phyloP scores from a whole-genome alignment of 2,329 filamentous ascomycete genomes.

The Ophiocordyceps australis region DNA sequence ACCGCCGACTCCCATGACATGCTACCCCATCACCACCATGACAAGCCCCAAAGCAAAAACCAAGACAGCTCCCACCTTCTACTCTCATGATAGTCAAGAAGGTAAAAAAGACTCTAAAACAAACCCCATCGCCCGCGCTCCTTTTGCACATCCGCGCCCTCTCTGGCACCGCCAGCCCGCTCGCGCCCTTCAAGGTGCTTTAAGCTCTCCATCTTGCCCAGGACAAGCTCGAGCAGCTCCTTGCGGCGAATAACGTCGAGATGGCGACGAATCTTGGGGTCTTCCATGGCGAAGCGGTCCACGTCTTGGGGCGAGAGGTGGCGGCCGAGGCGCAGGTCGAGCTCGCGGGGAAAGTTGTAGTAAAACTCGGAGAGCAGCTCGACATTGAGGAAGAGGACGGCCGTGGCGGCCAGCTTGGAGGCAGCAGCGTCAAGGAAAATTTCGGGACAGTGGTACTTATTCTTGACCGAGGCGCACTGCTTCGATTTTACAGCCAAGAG shows the following conservation, averaged over 20 bases:
- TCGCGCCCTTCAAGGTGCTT: conserved; percentile 65
- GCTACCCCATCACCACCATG: no score
- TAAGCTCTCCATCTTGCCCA: conserved; percentile 90
- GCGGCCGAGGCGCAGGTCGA: conserved; percentile 72
- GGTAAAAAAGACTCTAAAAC: conserved; percentile 21
- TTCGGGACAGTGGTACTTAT: conserved; percentile 95
- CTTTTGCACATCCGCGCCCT: conserved; percentile 14
- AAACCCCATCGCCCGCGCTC: conserved; percentile 29
- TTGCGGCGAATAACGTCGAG: conserved; percentile 85
- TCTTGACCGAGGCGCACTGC: conserved; percentile 66
- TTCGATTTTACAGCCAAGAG: conserved; percentile 76
- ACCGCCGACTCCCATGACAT: no score
- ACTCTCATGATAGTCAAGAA: no score
- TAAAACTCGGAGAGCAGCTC: conserved; percentile 95
- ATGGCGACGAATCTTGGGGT: conserved; percentile 75
- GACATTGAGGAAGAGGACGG: conserved; percentile 92
- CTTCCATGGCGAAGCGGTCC: conserved; percentile 82
- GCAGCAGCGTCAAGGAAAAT: conserved; percentile 96
- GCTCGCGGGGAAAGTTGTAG: conserved; percentile 87
- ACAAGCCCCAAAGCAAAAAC: no score
- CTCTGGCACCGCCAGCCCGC: conserved; percentile 10
- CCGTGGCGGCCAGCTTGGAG: conserved; percentile 83
- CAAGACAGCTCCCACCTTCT: no score
- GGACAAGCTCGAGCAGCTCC: conserved; percentile 77
- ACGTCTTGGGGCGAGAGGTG: conserved; percentile 64